These are phyloP conservation scores for Apiospora saccharicola DNA, from an alignment of 2,329 filamentous ascomycete genomes.

Conservation along the genomic window DNA sequence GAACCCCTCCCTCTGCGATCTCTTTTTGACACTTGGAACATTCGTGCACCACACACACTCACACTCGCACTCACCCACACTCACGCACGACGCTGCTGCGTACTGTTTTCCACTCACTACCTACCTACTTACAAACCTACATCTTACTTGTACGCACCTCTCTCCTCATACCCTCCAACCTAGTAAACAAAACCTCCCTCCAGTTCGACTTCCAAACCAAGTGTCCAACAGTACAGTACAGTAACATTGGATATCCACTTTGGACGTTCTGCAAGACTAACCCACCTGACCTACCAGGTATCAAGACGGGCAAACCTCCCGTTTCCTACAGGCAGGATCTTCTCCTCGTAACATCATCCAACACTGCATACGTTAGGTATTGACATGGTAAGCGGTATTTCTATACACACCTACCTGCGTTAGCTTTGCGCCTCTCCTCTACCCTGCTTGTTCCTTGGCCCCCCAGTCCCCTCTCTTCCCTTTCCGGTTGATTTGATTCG, in stretches of 20 bases:
- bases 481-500: slow-evolving; percentile 4
- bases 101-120: not conserved
- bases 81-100: not conserved
- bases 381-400: slow-evolving; percentile 21
- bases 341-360: slow-evolving; percentile 20
- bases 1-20: slow-evolving; percentile 22
- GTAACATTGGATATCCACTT: slow-evolving; percentile 5
- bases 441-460: not conserved
- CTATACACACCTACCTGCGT: slow-evolving; percentile 6
- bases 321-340: slow-evolving; percentile 12
- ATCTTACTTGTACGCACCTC: slow-evolving; percentile 13
- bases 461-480: not conserved
- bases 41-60: slow-evolving; percentile 1
- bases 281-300: not conserved
- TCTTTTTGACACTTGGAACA: slow-evolving; percentile 10
- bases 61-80: too few relatives aligned
- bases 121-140: not conserved
- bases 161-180: not conserved
- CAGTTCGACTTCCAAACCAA: not conserved
- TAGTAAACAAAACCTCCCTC: not conserved
- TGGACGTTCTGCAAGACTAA: not conserved
- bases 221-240: not conserved
- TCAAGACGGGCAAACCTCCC: slow-evolving; percentile 8
- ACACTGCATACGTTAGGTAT: slow-evolving; percentile 15
- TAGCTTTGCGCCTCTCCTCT: slow-evolving; percentile 13